Evolutionary conservation across 805 yeast genomes (phyloP).

Genomic region (Candida chauliodis): DNA sequence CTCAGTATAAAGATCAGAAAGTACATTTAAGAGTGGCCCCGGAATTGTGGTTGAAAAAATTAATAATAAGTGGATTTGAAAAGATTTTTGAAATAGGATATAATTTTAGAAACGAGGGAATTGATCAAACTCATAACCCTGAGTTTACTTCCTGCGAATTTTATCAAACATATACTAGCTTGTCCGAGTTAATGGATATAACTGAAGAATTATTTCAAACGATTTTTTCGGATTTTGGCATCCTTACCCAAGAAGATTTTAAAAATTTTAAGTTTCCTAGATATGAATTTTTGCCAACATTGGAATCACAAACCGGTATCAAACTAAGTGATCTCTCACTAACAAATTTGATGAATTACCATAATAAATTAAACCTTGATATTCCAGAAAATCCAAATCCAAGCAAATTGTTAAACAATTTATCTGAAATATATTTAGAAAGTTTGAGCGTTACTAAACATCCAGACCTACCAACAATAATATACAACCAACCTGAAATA

Average conservation of each 20-base stretch:
- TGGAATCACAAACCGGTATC: slow-evolving; percentile 52
- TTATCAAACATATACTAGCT: slow-evolving; percentile 66
- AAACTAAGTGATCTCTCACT: slow-evolving; percentile 47
- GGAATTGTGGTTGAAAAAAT: slow-evolving; percentile 85
- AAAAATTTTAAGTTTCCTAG: slow-evolving; percentile 13
- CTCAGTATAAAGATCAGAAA: slow-evolving; percentile 38
- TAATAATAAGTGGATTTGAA: slow-evolving; percentile 82
- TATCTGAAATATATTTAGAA: slow-evolving; percentile 64
- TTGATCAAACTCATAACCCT: slow-evolving; percentile 90
- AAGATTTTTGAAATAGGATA: slow-evolving; percentile 83
- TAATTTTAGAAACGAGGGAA: slow-evolving; percentile 87
- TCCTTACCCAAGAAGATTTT: neutral
- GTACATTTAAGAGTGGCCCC: slow-evolving; percentile 86
- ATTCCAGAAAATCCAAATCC: slow-evolving; percentile 44
- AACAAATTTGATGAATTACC: slow-evolving; percentile 40
- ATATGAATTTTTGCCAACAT: slow-evolving; percentile 64
- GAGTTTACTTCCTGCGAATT: slow-evolving; percentile 91
- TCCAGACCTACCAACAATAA: slow-evolving; percentile 57
- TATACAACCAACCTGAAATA: slow-evolving; percentile 77
- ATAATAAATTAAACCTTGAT: slow-evolving; percentile 30
- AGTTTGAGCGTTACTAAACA: slow-evolving; percentile 41
- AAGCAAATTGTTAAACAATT: slow-evolving; percentile 59
- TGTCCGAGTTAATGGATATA: slow-evolving; percentile 61
- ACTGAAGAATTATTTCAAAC: slow-evolving; percentile 56
- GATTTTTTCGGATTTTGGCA: slow-evolving; percentile 31